phyloP scores from a whole-genome alignment of 2,329 filamentous ascomycete genomes.

The Sporothrix brasiliensis region DNA sequence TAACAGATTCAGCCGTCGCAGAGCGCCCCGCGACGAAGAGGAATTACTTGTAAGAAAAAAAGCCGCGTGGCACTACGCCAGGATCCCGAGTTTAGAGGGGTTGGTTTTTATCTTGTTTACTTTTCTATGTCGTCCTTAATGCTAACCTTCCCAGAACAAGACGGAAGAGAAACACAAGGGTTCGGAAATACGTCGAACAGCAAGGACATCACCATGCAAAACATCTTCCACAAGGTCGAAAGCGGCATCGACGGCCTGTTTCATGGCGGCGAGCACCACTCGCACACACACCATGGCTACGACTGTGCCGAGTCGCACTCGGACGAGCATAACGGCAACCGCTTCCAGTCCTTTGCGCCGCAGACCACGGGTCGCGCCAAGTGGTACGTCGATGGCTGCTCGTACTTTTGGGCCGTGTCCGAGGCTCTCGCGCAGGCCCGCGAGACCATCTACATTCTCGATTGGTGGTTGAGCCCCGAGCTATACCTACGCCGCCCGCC shows the following conservation, averaged over 20 bases:
- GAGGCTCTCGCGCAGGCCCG: slow-evolving; percentile 70
- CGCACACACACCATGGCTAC: slow-evolving; percentile 51
- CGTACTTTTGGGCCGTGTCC: slow-evolving; percentile 84
- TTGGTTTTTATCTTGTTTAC: background rate
- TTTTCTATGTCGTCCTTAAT: background rate
- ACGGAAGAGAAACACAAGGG: background rate
- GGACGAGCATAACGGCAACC: slow-evolving; percentile 52
- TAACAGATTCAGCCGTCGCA: slow-evolving; percentile 6
- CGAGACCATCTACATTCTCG: slow-evolving; percentile 81
- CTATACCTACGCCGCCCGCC: slow-evolving; percentile 84
- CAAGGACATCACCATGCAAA: slow-evolving; percentile 42
- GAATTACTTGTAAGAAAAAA: background rate
- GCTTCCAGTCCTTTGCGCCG: slow-evolving; percentile 71
- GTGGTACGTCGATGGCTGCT: slow-evolving; percentile 85
- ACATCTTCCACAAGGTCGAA: slow-evolving; percentile 52
- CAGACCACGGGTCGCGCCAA: slow-evolving; percentile 74
- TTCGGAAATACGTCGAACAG: background rate
- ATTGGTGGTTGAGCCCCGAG: slow-evolving; percentile 90
- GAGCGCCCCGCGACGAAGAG: slow-evolving; percentile 6
- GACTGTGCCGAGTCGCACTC: slow-evolving; percentile 49
- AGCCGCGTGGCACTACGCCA: slow-evolving; percentile 20
- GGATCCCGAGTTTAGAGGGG: background rate
- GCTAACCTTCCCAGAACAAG: background rate
- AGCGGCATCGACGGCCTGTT: slow-evolving; percentile 48
- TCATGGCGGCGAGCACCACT: slow-evolving; percentile 47